phyloP scores from a whole-genome alignment of 805 yeast species.

The Yamadazyma sp. region DNA sequence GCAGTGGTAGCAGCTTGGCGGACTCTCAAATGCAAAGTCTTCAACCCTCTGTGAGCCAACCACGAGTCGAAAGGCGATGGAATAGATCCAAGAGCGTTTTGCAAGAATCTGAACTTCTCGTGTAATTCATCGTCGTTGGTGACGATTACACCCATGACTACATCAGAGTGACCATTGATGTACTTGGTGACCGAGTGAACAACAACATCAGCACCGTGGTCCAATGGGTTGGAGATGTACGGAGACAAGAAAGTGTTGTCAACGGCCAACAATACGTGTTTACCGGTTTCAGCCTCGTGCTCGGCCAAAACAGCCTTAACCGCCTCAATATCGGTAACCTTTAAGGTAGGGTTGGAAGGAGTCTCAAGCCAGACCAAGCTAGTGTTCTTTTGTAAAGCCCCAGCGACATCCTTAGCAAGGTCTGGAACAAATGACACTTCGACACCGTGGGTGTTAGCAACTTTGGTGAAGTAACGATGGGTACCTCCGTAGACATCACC shows the following conservation, averaged over 20 bases:
- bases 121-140: conserved; percentile 61
- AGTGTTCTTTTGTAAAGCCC: conserved; percentile 59
- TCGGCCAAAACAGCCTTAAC: conserved; percentile 56
- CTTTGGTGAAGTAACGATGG: conserved; percentile 85
- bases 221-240: conserved; percentile 80
- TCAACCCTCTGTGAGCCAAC: conserved; percentile 91
- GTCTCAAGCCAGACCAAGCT: conserved; percentile 84
- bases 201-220: conserved; percentile 82
- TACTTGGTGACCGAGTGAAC: conserved; percentile 89
- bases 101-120: conserved; percentile 70
- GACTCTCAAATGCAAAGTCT: conserved; percentile 80
- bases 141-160: conserved; percentile 81
- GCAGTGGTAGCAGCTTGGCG: conserved; percentile 69
- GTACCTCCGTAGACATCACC: conserved; percentile 93
- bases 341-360: conserved; percentile 84
- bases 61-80: conserved; percentile 91
- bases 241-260: conserved; percentile 91
- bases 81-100: conserved; percentile 85
- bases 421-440: conserved; percentile 65
- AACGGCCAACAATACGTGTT: conserved; percentile 63
- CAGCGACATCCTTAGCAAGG: conserved; percentile 57
- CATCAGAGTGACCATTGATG: conserved; percentile 91
- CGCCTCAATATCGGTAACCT: conserved; percentile 69
- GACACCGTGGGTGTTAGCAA: conserved; percentile 78
- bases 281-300: conserved; percentile 45